Percentiles rank a stretch among this genome's conserved stretches.
phyloP scores from a whole-genome alignment of 495 filamentous ascomycete species.

The Penicillium coprophilum region DNA sequence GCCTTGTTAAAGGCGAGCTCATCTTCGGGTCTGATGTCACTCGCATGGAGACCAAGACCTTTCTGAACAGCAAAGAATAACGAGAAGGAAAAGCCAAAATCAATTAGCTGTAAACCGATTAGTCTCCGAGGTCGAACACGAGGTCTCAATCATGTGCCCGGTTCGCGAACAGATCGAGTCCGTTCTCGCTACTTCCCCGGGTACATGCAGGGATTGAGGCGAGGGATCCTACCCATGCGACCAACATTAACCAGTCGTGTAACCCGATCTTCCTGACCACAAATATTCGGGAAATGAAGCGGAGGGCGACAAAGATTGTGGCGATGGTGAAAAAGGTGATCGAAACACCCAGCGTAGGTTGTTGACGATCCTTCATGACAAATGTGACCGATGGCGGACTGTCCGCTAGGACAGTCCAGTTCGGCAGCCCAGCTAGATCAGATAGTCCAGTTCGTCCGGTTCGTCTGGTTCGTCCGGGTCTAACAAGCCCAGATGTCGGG shows the following conservation, averaged over 20 bases:
- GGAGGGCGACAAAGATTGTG: conserved; percentile 67
- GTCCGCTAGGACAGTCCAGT: conserved; percentile 4
- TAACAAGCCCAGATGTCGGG: not conserved
- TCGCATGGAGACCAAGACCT: conserved; percentile 77
- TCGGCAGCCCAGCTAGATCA: no score
- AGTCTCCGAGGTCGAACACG: not conserved
- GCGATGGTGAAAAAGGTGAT: conserved; percentile 65
- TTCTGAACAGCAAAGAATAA: conserved; percentile 69
- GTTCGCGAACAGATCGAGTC: not conserved
- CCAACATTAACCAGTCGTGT: conserved; percentile 82
- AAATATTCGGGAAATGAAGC: conserved; percentile 68
- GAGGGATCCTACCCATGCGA: conserved; percentile 62
- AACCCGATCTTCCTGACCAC: conserved; percentile 66
- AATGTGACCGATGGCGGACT: not conserved
- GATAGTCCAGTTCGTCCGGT: conserved; percentile 1
- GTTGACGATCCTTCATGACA: conserved; percentile 56
- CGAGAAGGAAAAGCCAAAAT: conserved; percentile 72
- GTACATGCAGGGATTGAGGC: conserved; percentile 20
- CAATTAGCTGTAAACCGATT: conserved; percentile 51
- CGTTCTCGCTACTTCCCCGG: conserved; percentile 8
- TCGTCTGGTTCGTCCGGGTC: no score
- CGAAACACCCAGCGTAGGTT: conserved; percentile 72
- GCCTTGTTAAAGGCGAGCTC: conserved; percentile 56
- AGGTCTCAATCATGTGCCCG: conserved; percentile 1
- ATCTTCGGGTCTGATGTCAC: conserved; percentile 52